Evolutionary conservation across 2,329 filamentous ascomycete genomes (phyloP).

Genomic region (Alternaria atra): DNA sequence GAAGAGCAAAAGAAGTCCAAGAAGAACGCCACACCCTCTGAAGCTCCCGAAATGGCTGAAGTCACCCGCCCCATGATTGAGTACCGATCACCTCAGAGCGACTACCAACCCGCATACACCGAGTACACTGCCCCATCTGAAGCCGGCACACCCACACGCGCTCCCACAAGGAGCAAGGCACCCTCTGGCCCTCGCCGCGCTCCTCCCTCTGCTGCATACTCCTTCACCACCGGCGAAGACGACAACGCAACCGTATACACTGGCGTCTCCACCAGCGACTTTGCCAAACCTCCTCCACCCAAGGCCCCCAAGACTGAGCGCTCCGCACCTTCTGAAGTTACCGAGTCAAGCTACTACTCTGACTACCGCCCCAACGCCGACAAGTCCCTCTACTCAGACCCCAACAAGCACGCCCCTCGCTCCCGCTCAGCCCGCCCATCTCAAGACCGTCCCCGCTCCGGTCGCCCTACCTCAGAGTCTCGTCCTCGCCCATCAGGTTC

Average conservation of each 20-base stretch:
- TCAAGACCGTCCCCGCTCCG: slow-evolving; percentile 19
- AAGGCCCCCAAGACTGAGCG: slow-evolving; percentile 18
- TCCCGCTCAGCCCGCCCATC: slow-evolving; percentile 30
- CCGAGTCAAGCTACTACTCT: slow-evolving; percentile 52
- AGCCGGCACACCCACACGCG: slow-evolving; percentile 23
- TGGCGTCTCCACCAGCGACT: slow-evolving; percentile 51
- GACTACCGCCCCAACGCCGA: slow-evolving; percentile 53
- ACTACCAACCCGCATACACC: slow-evolving; percentile 36
- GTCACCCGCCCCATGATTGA: slow-evolving; percentile 35
- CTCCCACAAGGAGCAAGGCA: slow-evolving; percentile 26
- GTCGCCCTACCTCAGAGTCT: slow-evolving; percentile 15
- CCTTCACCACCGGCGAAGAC: slow-evolving; percentile 61
- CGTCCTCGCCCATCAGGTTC: slow-evolving; percentile 36
- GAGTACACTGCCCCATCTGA: slow-evolving; percentile 44
- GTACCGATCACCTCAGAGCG: slow-evolving; percentile 24
- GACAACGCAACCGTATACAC: slow-evolving; percentile 54
- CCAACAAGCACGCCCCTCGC: slow-evolving; percentile 30
- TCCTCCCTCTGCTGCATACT: slow-evolving; percentile 55
- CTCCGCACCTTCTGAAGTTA: slow-evolving; percentile 32
- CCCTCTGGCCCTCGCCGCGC: slow-evolving; percentile 39
- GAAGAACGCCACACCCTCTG: slow-evolving; percentile 45
- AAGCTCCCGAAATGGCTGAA: slow-evolving; percentile 43
- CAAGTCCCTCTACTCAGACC: slow-evolving; percentile 32
- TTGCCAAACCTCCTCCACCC: slow-evolving; percentile 30
- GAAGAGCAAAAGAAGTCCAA: slow-evolving; percentile 56